Evolutionary conservation across 768 basidiomycete species (phyloP).

Genomic region (Mycena polygramma): DNA sequence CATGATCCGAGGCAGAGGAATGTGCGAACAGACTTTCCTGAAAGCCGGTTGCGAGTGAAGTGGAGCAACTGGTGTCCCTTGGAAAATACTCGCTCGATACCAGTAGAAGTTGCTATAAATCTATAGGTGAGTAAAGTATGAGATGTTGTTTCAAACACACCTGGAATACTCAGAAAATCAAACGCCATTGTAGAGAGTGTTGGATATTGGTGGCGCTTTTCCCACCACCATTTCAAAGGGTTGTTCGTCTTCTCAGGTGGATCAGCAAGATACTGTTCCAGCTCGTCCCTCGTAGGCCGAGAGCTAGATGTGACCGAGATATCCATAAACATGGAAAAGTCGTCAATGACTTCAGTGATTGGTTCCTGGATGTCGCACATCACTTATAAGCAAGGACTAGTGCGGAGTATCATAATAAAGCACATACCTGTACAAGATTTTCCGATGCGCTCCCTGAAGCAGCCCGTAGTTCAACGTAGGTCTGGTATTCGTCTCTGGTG

Average conservation of each 20-base stretch:
- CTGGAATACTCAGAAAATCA: slow-evolving; percentile 38
- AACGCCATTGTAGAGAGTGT: slow-evolving; percentile 32
- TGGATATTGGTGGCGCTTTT: slow-evolving; percentile 27
- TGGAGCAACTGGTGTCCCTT: slow-evolving; percentile 38
- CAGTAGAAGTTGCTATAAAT: slow-evolving; percentile 38
- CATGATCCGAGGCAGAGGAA: slow-evolving; percentile 39
- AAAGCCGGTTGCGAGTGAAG: slow-evolving; percentile 37
- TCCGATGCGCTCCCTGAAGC: neutral
- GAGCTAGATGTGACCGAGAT: neutral
- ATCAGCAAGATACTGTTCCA: slow-evolving; percentile 23
- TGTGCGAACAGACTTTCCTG: slow-evolving; percentile 23
- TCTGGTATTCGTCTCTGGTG: neutral
- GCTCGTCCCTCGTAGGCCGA: slow-evolving; percentile 16
- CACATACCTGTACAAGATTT: neutral
- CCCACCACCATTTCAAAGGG: slow-evolving; percentile 35
- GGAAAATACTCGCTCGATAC: slow-evolving; percentile 38
- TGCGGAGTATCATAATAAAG: too few species aligned
- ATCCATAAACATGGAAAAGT: slow-evolving; percentile 9
- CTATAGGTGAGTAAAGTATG: neutral
- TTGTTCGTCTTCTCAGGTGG: slow-evolving; percentile 26
- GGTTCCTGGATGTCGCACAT: neutral
- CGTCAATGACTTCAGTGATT: neutral
- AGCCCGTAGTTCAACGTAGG: neutral
- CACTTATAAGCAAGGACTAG: too few species aligned
- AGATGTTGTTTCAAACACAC: slow-evolving; percentile 13